These are phyloP conservation scores for Pleurotus ostreatus DNA, from an alignment of 768 basidiomycete genomes.

Conservation along the genomic window DNA sequence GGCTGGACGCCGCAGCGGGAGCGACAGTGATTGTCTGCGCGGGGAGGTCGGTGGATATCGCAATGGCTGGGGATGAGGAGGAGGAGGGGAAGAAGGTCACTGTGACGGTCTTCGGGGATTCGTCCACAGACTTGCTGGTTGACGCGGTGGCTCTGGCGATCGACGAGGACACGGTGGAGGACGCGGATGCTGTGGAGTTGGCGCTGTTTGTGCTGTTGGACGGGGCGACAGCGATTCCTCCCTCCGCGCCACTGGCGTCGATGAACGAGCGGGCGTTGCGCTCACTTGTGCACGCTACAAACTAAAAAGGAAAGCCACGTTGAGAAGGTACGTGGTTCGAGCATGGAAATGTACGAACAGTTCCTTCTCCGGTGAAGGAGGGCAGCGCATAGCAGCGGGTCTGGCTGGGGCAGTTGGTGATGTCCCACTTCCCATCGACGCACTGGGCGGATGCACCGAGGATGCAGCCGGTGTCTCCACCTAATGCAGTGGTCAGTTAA, in stretches of 20 bases:
- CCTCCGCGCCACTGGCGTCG: conserved; percentile 40
- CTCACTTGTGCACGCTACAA: conserved; percentile 48
- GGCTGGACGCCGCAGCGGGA: conserved; percentile 36
- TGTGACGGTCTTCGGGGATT: conserved; percentile 24
- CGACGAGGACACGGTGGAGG: conserved; percentile 9
- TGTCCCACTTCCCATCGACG: conserved; percentile 34
- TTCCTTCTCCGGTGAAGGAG: conserved; percentile 34
- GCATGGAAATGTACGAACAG: conserved; percentile 28
- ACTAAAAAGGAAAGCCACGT: conserved; percentile 21
- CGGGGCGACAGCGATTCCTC: conserved; percentile 26
- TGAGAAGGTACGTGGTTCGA: not conserved
- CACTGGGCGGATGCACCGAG: conserved; percentile 36
- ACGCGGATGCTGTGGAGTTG: conserved; percentile 8
- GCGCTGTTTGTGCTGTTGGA: conserved; percentile 10
- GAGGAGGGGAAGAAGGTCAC: conserved; percentile 20
- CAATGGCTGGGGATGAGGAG: conserved; percentile 14
- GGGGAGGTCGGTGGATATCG: conserved; percentile 18
- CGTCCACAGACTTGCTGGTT: not conserved
- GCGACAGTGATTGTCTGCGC: conserved; percentile 38
- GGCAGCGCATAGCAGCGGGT: conserved; percentile 53
- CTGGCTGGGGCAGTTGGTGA: conserved; percentile 28
- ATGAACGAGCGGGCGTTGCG: conserved; percentile 43
- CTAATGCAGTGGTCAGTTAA: conserved; percentile 17
- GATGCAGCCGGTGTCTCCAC: conserved; percentile 43
- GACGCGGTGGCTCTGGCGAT: not conserved